These are phyloP conservation scores for Volutella citrinella DNA, from an alignment of 2,329 filamentous ascomycete species.

Conservation along the genomic window DNA sequence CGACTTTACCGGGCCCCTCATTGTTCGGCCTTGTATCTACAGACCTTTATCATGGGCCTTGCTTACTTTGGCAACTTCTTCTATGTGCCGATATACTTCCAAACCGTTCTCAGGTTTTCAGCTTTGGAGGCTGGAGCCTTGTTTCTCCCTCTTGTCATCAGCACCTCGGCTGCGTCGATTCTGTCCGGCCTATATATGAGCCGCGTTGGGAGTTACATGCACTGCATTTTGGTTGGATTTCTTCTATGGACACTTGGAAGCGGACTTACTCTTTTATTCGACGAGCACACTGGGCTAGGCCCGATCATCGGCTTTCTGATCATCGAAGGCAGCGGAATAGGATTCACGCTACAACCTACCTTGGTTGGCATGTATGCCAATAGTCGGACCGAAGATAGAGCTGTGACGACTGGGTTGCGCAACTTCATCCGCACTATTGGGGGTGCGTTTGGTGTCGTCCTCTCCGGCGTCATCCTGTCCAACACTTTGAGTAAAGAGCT, in stretches of 20 bases:
- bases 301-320: conserved; percentile 30
- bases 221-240: conserved; percentile 29
- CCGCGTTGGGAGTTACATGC: conserved; percentile 26
- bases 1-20: too few species aligned
- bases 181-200: conserved; percentile 30
- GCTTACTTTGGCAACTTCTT: conserved; percentile 30
- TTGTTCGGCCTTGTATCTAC: too few species aligned
- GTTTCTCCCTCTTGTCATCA: conserved; percentile 27
- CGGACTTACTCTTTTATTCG: conserved; percentile 28
- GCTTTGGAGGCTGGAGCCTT: conserved; percentile 28
- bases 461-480: conserved; percentile 31
- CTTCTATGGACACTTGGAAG: conserved; percentile 33
- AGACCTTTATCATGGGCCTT: too few species aligned
- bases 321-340: conserved; percentile 32
- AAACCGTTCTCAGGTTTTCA: conserved; percentile 26
- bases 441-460: conserved; percentile 4
- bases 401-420: conserved; percentile 36
- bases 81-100: conserved; percentile 31
- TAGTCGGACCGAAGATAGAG: conserved; percentile 31
- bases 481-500: conserved; percentile 20
- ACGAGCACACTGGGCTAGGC: conserved; percentile 21
- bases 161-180: conserved; percentile 26
- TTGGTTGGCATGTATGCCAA: conserved; percentile 37
- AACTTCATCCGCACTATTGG: conserved; percentile 35
- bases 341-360: conserved; percentile 35